Conservation (phyloP, 179 eudicot genomes). For the Camellia oleifera region DNA sequence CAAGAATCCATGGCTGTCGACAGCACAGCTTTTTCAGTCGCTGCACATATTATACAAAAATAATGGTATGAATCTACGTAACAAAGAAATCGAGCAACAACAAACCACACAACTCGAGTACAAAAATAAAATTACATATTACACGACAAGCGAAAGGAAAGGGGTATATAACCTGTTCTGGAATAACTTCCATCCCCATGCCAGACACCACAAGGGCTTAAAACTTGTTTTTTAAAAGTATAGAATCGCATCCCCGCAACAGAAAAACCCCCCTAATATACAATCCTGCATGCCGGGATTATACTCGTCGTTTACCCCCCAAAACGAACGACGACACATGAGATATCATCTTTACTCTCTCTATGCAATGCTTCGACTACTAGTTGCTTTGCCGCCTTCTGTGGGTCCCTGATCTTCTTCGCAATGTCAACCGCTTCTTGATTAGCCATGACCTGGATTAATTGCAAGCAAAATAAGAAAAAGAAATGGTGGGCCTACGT, state of each 20-base stretch:
- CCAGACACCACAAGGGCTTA: not conserved
- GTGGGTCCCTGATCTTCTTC: conserved; percentile 39
- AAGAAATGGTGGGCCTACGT: not conserved
- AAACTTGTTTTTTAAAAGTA: not conserved
- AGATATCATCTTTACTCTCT: conserved; percentile 59
- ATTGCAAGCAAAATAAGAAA: not conserved
- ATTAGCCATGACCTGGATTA: conserved; percentile 50
- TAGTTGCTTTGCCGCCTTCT: conserved; percentile 49
- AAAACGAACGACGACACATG: conserved; percentile 49
- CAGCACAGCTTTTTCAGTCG: not conserved
- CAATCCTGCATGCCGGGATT: not conserved
- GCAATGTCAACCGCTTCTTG: conserved; percentile 53
- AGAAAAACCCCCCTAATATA: not conserved
- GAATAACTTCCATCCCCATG: not conserved
- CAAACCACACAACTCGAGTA: conserved; percentile 6
- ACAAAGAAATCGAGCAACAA: conserved; percentile 7
- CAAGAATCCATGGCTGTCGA: conserved; percentile 5
- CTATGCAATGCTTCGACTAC: conserved; percentile 40
- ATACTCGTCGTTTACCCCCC: not conserved
- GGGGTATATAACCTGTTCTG: not conserved
- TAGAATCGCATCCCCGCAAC: not conserved
- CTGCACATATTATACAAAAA: not conserved
- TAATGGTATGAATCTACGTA: conserved; percentile 14
- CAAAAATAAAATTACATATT: not conserved
- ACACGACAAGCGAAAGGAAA: not conserved